phyloP scores from a whole-genome alignment of 768 basidiomycete species.

The Tylopilus plumbeoviolaceoides region DNA sequence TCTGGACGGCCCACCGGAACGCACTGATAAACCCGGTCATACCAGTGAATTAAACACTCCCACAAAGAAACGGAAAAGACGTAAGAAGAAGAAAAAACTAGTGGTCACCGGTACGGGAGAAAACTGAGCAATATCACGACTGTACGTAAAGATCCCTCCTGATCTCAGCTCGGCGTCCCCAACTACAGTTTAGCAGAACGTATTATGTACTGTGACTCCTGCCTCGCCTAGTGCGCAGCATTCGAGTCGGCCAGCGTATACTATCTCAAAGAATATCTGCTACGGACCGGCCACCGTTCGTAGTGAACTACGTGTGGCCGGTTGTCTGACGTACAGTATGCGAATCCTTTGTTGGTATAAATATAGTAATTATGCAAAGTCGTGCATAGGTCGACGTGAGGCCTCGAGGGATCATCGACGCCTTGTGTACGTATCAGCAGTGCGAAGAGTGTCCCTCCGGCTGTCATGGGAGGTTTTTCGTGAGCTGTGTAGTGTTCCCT shows the following conservation, averaged over 20 bases:
- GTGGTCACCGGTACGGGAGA: constrained; percentile 20
- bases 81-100: constrained; percentile 49
- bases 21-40: constrained; percentile 12
- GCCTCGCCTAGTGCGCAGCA: not conserved
- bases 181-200: no score
- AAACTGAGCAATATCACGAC: not conserved
- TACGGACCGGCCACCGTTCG: not conserved
- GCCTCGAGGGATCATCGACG: not conserved
- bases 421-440: not conserved
- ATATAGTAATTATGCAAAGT: constrained; percentile 15
- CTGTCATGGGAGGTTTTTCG: constrained; percentile 16
- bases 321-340: not conserved
- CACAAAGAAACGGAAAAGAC: constrained; percentile 53
- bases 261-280: constrained; percentile 1
- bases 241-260: not conserved
- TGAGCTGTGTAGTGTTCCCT: constrained; percentile 13
- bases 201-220: no score
- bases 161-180: not conserved
- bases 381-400: not conserved
- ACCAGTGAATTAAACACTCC: constrained; percentile 22
- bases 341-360: constrained; percentile 17
- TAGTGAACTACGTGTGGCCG: not conserved
- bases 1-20: constrained; percentile 45
- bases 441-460: constrained; percentile 9
- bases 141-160: constrained; percentile 12